Conservation (phyloP, 1,284 basidiomycete genomes). For the Malassezia sp. region DNA sequence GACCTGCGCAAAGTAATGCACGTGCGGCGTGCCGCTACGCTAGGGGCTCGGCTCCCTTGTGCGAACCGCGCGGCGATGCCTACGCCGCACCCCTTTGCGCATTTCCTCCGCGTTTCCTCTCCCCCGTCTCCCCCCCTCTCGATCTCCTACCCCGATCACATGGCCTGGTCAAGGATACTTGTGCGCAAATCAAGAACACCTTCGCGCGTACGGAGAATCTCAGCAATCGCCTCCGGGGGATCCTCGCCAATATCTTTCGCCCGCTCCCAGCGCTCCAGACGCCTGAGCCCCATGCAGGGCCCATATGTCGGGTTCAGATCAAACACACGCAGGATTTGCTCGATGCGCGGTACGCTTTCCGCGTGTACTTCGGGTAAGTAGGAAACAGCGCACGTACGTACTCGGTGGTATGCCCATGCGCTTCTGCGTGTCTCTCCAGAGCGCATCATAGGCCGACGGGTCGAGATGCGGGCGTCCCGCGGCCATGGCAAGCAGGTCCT, state of each 20-base stretch:
- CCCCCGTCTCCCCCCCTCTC: too few species aligned
- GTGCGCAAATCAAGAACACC: constrained; percentile 17
- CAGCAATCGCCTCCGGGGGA: constrained; percentile 66
- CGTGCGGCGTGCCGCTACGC: too few species aligned
- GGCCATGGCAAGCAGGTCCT: constrained; percentile 4
- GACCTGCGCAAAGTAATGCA: too few species aligned
- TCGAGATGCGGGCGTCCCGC: constrained; percentile 19
- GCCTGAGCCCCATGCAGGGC: constrained; percentile 68
- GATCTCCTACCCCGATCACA: too few species aligned
- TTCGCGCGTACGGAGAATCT: constrained; percentile 36
- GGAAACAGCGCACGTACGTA: constrained; percentile 8
- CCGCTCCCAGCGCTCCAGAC: constrained; percentile 77
- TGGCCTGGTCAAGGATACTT: constrained; percentile 9
- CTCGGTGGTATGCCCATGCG: constrained; percentile 17
- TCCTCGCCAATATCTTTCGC: constrained; percentile 67
- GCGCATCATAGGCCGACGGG: constrained; percentile 23
- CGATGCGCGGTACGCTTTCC: constrained; percentile 31
- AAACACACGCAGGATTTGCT: constrained; percentile 41
- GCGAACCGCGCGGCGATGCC: too few species aligned
- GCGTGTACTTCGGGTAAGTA: constrained; percentile 29
- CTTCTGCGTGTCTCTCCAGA: constrained; percentile 30
- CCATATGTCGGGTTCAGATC: constrained; percentile 50
- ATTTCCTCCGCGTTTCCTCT: too few species aligned
- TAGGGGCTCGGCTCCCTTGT: too few species aligned
- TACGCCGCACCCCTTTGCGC: too few species aligned